Percentiles rank a stretch among this genome's conserved stretches.
Evolutionary conservation across 176 grass and related monocot species (phyloP).

Genomic region (Sorghum bicolor): Sorghum_bicolor_NCBIv3 NC_012878.2:53963501-53964000

Average conservation of each 20-base stretch:
- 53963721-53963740: too few species aligned
- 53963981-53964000: conserved; percentile 5
- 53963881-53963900: not conserved
- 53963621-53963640: too few species aligned
- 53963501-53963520: too few species aligned
- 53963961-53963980: conserved; percentile 26
- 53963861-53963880: not conserved
- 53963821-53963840: not conserved
- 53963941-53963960: not conserved
- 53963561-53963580: too few species aligned
- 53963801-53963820: not conserved
- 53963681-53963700: too few species aligned
- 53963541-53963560: too few species aligned
- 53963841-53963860: not conserved
- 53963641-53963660: too few species aligned
- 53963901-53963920: conserved; percentile 19
- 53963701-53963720: too few species aligned
- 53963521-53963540: too few species aligned
- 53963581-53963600: too few species aligned
- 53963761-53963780: not conserved
- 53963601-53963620: too few species aligned
- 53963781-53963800: not conserved
- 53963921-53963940: conserved; percentile 20
- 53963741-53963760: not conserved
- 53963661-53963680: too few species aligned